These are phyloP conservation scores for Periglandula ipomoeae DNA, from an alignment of 2,329 filamentous ascomycete species.

Conservation along the genomic window DNA sequence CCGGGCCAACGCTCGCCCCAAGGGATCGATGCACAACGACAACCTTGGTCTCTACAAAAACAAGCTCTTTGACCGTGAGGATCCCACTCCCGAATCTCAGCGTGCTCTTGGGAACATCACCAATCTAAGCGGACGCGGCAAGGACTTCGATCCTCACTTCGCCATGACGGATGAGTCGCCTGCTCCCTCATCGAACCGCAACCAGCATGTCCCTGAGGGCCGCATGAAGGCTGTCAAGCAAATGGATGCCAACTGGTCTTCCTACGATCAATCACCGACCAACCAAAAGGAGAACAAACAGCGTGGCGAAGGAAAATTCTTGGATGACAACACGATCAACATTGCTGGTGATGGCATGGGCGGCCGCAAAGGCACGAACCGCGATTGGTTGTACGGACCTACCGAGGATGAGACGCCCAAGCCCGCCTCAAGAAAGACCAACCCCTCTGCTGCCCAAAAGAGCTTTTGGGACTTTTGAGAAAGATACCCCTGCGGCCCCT, in stretches of 20 bases:
- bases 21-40: conserved; percentile 53
- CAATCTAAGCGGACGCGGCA: conserved; percentile 62
- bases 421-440: conserved; percentile 27
- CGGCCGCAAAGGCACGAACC: conserved; percentile 42
- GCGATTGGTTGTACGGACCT: conserved; percentile 50
- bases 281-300: conserved; percentile 42
- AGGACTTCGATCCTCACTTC: conserved; percentile 74
- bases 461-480: conserved; percentile 41
- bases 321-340: conserved; percentile 27
- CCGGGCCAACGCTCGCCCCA: conserved; percentile 33
- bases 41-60: conserved; percentile 67
- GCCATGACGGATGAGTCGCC: conserved; percentile 62
- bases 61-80: conserved; percentile 57
- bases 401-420: conserved; percentile 33
- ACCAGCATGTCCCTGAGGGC: conserved; percentile 43
- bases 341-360: conserved; percentile 60
- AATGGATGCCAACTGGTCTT: conserved; percentile 58
- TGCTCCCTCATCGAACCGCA: conserved; percentile 27
- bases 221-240: conserved; percentile 62
- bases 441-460: conserved; percentile 9
- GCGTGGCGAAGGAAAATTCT: conserved; percentile 40
- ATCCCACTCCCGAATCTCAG: conserved; percentile 28
- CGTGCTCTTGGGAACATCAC: conserved; percentile 56
- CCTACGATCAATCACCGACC: conserved; percentile 45
- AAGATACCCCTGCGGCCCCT: background rate